Evolutionary conservation across 257 asterid species (phyloP).

Genomic region (Petunia axillaris): DNA sequence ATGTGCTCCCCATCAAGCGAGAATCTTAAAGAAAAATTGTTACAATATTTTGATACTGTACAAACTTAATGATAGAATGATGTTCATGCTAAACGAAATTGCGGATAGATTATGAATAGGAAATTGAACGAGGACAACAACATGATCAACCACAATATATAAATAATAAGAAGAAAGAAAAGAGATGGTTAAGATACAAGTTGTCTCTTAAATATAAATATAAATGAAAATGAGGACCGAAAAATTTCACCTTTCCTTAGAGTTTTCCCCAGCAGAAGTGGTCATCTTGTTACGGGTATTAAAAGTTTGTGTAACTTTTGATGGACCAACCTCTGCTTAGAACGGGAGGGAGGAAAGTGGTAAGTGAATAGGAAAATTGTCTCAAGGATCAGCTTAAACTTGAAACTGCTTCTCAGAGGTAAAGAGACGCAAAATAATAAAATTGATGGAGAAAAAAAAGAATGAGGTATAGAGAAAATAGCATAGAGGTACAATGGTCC

Average conservation of each 20-base stretch:
- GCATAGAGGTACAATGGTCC: neutral
- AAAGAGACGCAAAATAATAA: neutral
- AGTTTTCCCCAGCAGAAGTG: neutral
- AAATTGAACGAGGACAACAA: no score
- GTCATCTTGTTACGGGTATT: neutral
- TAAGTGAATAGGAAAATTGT: neutral
- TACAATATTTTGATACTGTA: neutral
- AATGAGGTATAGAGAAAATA: neutral
- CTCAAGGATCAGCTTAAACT: conserved; percentile 11
- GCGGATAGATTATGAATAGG: no score
- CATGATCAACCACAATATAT: neutral
- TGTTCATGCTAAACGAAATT: no score
- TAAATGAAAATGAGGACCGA: neutral
- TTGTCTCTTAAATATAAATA: conserved; percentile 3
- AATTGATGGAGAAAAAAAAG: neutral
- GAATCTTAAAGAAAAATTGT: neutral
- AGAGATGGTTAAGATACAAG: neutral
- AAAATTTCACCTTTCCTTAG: neutral
- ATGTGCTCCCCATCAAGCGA: neutral
- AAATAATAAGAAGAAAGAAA: neutral
- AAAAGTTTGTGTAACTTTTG: conserved; percentile 4
- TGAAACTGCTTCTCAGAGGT: neutral
- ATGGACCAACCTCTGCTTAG: neutral
- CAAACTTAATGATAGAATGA: neutral
- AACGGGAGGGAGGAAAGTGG: no score